Percentiles rank a stretch among this genome's conserved stretches.
phyloP scores from a whole-genome alignment of 768 basidiomycete species.

The Hygrocybe coccinea region DNA sequence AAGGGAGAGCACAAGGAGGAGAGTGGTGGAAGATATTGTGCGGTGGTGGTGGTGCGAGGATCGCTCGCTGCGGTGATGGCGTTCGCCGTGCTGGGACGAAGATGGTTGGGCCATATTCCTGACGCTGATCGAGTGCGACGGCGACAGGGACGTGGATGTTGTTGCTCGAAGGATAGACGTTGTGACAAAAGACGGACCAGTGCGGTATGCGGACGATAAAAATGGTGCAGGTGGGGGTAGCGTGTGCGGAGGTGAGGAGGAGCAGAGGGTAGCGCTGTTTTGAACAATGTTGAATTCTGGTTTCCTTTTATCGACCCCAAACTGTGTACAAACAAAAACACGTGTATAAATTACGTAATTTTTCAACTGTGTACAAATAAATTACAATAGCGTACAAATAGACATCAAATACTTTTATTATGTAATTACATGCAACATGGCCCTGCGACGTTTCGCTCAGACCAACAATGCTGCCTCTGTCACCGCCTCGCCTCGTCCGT shows the following conservation, averaged over 20 bases:
- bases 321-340: background rate
- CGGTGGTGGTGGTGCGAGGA: slow-evolving; percentile 73
- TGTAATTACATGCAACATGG: background rate
- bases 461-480: slow-evolving; percentile 7
- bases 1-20: slow-evolving; percentile 80
- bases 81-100: slow-evolving; percentile 70
- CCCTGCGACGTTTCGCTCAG: slow-evolving; percentile 4
- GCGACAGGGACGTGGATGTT: slow-evolving; percentile 73
- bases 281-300: background rate
- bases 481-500: no score
- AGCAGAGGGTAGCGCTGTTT: slow-evolving; percentile 1
- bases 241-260: background rate
- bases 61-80: slow-evolving; percentile 45
- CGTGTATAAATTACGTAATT: background rate
- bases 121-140: slow-evolving; percentile 54
- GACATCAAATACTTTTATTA: no score
- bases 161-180: slow-evolving; percentile 62
- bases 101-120: slow-evolving; percentile 81
- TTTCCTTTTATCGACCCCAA: background rate
- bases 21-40: slow-evolving; percentile 85
- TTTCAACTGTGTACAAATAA: background rate
- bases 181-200: slow-evolving; percentile 31
- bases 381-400: no score
- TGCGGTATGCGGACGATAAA: background rate
- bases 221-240: background rate